Conservation (phyloP, 2,329 filamentous ascomycete species). For the Aspergillus pseudotamarii region DNA sequence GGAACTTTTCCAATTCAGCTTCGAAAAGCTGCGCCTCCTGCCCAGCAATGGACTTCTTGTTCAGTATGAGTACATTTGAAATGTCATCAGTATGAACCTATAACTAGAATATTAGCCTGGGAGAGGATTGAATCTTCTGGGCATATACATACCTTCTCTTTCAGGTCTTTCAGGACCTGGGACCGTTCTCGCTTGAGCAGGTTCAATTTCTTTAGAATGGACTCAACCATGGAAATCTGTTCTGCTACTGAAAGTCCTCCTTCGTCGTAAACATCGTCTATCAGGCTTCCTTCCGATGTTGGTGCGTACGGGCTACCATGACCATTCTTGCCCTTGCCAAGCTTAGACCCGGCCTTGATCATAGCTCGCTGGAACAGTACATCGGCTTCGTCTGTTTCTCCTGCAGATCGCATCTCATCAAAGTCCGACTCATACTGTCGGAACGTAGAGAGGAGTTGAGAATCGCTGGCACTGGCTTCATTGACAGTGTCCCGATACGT, state of each 20-base stretch:
- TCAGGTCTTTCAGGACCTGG: slow-evolving; percentile 93
- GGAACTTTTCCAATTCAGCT: slow-evolving; percentile 95
- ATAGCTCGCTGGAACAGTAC: slow-evolving; percentile 86
- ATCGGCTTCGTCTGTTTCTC: slow-evolving; percentile 83
- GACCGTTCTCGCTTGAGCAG: slow-evolving; percentile 88
- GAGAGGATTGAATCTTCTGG: background rate
- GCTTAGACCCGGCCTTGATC: slow-evolving; percentile 69
- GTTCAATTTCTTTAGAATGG: slow-evolving; percentile 86
- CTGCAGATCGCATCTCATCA: slow-evolving; percentile 90
- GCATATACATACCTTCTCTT: slow-evolving; percentile 75
- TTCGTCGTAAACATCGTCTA: slow-evolving; percentile 92
- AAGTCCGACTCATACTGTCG: slow-evolving; percentile 86
- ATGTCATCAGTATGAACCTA: slow-evolving; percentile 96
- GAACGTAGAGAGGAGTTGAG: slow-evolving; percentile 78
- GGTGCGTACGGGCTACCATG: slow-evolving; percentile 60
- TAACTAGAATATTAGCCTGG: slow-evolving; percentile 1
- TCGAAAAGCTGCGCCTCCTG: slow-evolving; percentile 93
- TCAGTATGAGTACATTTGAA: slow-evolving; percentile 92
- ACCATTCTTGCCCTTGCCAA: slow-evolving; percentile 62
- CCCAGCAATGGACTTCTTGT: slow-evolving; percentile 93
- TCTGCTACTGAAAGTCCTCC: slow-evolving; percentile 78
- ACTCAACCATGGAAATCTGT: slow-evolving; percentile 86
- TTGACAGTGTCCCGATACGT: slow-evolving; percentile 88
- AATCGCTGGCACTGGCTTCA: slow-evolving; percentile 84
- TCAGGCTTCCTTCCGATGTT: slow-evolving; percentile 70